Evolutionary conservation across 345 rosid genomes (phyloP).

Genomic region (Euclidium syriacum): DNA sequence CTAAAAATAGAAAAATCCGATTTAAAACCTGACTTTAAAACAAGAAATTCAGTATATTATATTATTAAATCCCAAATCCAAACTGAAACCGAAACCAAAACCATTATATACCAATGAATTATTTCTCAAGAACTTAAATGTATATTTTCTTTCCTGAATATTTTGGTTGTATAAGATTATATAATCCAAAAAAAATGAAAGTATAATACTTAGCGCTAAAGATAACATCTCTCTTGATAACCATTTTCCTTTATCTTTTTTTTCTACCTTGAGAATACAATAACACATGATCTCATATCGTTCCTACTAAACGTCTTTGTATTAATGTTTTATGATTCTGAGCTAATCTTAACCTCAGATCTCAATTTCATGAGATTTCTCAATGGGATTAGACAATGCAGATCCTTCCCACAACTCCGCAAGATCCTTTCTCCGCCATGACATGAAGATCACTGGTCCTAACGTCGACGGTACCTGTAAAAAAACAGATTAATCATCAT

Average conservation of each 20-base stretch:
- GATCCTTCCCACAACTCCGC: slow-evolving; percentile 90
- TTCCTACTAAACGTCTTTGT: slow-evolving; percentile 10
- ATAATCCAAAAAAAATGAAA: background rate
- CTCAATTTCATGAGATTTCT: slow-evolving; percentile 66
- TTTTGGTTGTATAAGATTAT: background rate
- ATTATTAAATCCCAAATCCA: too few relatives aligned
- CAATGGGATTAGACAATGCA: slow-evolving; percentile 36
- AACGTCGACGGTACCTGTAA: slow-evolving; percentile 84
- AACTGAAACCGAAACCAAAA: too few relatives aligned
- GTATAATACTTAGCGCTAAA: background rate
- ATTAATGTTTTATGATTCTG: background rate
- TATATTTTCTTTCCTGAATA: background rate
- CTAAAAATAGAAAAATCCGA: too few relatives aligned
- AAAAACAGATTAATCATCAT: background rate
- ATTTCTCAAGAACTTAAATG: too few relatives aligned
- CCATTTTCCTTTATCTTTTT: background rate
- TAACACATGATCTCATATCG: background rate
- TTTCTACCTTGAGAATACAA: slow-evolving; percentile 22
- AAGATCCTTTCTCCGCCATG: slow-evolving; percentile 82
- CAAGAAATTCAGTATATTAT: too few relatives aligned
- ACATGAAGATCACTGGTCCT: slow-evolving; percentile 74
- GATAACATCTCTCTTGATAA: background rate
- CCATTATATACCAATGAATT: too few relatives aligned
- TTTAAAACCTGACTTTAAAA: too few relatives aligned
- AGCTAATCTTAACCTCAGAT: slow-evolving; percentile 38